A percentile compares a stretch with the other conserved stretches of the same genome.
These are phyloP conservation scores for Cutaneotrichosporon arboriforme DNA, from an alignment of 1,284 basidiomycete species.

Conservation along the genomic window DNA sequence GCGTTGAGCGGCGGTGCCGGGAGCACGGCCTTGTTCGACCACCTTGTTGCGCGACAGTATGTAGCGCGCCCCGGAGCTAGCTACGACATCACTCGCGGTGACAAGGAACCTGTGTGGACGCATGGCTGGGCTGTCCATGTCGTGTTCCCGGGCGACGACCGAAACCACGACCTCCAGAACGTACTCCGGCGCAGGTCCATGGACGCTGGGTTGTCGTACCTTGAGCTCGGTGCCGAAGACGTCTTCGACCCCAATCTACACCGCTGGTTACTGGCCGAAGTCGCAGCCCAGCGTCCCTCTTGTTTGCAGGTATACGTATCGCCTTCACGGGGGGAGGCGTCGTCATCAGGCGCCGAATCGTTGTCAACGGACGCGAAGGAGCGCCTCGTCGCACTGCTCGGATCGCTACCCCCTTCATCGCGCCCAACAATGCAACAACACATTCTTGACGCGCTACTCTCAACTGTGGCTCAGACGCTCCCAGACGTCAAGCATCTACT, in stretches of 20 bases:
- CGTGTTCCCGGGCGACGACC: constrained; percentile 31
- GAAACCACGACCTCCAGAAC: constrained; percentile 11
- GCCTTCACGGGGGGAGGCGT: constrained; percentile 7
- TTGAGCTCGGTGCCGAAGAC: constrained; percentile 38
- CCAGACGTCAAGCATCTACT: constrained; percentile 65
- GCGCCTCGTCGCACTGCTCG: constrained; percentile 58
- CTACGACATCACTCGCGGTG: constrained; percentile 30
- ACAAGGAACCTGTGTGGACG: constrained; percentile 36
- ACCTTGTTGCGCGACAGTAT: constrained; percentile 26
- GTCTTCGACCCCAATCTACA: constrained; percentile 26
- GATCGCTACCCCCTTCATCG: constrained; percentile 69
- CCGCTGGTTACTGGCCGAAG: no score
- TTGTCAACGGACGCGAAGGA: constrained; percentile 43
- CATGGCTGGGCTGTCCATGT: constrained; percentile 41
- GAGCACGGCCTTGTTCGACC: constrained; percentile 36
- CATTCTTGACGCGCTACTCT: constrained; percentile 64
- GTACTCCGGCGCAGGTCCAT: constrained; percentile 22
- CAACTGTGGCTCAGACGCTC: constrained; percentile 58
- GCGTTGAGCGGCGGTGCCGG: constrained; percentile 42
- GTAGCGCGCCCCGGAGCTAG: constrained; percentile 22
- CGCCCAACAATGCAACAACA: constrained; percentile 62
- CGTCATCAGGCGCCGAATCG: constrained; percentile 9
- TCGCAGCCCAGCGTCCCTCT: no score
- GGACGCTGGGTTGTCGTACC: constrained; percentile 22
- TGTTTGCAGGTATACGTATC: no score